Base-by-base conservation (phyloP, 371 early-diverging fungal species). In the Apophysomyces trapeziformis region DNA sequence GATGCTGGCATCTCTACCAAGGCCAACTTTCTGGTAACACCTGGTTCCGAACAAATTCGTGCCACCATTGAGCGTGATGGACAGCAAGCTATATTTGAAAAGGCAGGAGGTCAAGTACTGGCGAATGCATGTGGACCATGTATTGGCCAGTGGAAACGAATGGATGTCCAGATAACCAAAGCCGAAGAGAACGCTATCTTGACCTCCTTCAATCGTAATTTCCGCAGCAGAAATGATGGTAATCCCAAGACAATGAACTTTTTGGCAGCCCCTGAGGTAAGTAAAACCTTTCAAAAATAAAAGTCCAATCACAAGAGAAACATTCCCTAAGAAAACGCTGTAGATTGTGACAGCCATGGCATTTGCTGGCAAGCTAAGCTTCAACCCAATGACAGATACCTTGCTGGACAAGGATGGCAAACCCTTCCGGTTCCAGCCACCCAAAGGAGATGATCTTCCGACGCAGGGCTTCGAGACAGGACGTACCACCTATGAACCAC, bases 201-300 rank as follows among this genome's bases (percentile, higher is more conserved):
- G 68, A 94, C 95, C 21, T 96, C 96, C 11, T 98, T 94, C 86
- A 98, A 98, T 86, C 93, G 98, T 75, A 98, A 98, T 86, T 98
- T 98, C 85, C 90, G 91, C 58, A 93, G 91, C 61, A 91, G 98
- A 69, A 98, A 98, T 77, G 98, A 98, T 75, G 96, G 93, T 64
- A 95, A 96, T 78, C 88, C 97, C 43, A 87, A 90, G 61, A 98
- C 98, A 56, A 92, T 93, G 89, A 92, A 93, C 85, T 98, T 98
- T 70, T 84, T 98, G 73, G 91, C 98, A 61, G 92, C 94, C 35
- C 98, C 98, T 12, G 97, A 98, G 80, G 82, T 83, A 75, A 65
- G 57, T 57, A 44, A n/a, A 1, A 43, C 4, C 16, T 46, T 35
- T 58, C 21, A 21, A 11, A 47, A 8, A 60, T 56, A 46, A 38